Percentiles rank a stretch among this genome's conserved stretches.
phyloP scores from a whole-genome alignment of 371 early-diverging fungal species.

The Rhizopus delemar region DNA sequence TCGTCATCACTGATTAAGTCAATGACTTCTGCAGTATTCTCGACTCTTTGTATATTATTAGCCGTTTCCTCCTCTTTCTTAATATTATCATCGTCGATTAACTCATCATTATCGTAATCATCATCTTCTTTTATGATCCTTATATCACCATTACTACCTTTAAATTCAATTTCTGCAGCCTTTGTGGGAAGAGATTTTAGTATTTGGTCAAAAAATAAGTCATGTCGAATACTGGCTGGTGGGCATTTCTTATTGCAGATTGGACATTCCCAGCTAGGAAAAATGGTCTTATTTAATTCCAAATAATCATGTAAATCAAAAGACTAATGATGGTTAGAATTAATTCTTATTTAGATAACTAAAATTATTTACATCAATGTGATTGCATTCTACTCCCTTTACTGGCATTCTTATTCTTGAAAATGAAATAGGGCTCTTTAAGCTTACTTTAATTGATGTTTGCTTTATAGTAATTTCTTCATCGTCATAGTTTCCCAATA shows the following conservation, averaged over 20 bases:
- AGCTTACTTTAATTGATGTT: constrained; percentile 22
- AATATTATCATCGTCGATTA: constrained; percentile 16
- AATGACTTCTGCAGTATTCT: constrained; percentile 25
- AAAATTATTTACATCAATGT: constrained; percentile 32
- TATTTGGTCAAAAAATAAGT: constrained; percentile 30
- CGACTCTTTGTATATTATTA: neutral
- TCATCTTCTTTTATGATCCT: constrained; percentile 28
- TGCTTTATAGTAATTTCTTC: constrained; percentile 43
- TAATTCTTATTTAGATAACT: neutral
- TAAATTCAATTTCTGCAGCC: constrained; percentile 35
- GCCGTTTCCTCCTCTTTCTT: neutral
- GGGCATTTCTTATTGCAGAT: constrained; percentile 29
- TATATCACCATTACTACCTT: constrained; percentile 17
- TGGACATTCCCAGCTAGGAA: constrained; percentile 40
- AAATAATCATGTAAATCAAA: constrained; percentile 41
- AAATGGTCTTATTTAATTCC: constrained; percentile 18
- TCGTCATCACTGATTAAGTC: constrained; percentile 41
- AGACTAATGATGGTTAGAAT: constrained; percentile 24
- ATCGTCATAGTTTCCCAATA: constrained; percentile 27
- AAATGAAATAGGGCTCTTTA: constrained; percentile 43
- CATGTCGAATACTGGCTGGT: constrained; percentile 24
- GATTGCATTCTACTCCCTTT: constrained; percentile 35
- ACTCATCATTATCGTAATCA: constrained; percentile 25
- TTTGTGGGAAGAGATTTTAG: constrained; percentile 25
- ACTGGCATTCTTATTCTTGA: constrained; percentile 34